phyloP scores from a whole-genome alignment of 1,139 yeast species.

The Sugiyamaella japonica region DNA sequence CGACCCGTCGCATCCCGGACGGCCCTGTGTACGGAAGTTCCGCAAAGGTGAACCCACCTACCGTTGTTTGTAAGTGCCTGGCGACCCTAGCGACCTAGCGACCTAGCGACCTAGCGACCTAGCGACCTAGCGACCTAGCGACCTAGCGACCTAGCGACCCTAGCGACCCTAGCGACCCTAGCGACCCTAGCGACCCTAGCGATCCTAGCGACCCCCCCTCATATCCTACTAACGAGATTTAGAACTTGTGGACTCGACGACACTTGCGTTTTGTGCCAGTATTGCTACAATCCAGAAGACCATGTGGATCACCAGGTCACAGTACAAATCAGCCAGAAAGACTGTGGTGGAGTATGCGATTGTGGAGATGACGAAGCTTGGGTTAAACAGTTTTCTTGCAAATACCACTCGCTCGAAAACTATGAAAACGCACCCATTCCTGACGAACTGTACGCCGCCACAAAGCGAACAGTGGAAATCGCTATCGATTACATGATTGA shows the following conservation, averaged over 20 bases:
- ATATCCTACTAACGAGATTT: neutral
- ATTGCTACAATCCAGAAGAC: conserved; percentile 68
- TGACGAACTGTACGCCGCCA: conserved; percentile 34
- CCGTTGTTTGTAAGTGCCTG: conserved; percentile 58
- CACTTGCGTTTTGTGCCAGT: conserved; percentile 80
- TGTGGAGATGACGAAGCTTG: conserved; percentile 93
- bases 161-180: no score
- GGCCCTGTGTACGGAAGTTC: conserved; percentile 78
- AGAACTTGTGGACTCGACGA: conserved; percentile 81
- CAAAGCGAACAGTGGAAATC: conserved; percentile 49
- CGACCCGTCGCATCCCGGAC: conserved; percentile 53
- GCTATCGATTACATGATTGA: conserved; percentile 76
- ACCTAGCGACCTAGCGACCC: no score
- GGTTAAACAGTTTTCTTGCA: conserved; percentile 56
- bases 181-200: no score
- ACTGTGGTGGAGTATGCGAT: conserved; percentile 92
- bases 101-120: no score
- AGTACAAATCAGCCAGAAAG: conserved; percentile 70
- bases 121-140: no score
- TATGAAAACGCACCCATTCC: conserved; percentile 32
- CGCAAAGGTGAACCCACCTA: conserved; percentile 85
- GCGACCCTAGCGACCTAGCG: no score
- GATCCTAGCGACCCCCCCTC: no score
- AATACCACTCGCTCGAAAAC: conserved; percentile 35
- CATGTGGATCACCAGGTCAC: conserved; percentile 79